Percentiles rank a stretch among this genome's conserved stretches.
Evolutionary conservation across 2,329 filamentous ascomycete genomes (phyloP).

Genomic region (Blumeria hordei): DNA sequence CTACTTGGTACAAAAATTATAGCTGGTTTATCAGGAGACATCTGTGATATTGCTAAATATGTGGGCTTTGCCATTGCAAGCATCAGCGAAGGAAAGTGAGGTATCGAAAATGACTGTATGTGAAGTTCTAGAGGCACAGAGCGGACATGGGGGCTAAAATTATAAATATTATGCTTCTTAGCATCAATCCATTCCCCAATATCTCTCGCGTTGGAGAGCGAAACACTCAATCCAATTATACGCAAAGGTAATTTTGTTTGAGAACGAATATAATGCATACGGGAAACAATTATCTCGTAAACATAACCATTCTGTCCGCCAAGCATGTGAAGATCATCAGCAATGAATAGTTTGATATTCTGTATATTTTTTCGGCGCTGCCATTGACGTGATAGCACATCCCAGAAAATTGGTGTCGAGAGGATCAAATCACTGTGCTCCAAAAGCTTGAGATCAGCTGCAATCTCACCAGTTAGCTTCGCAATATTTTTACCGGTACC

Average conservation of each 20-base stretch:
- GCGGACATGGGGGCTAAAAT: conserved; percentile 83
- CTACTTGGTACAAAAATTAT: conserved; percentile 81
- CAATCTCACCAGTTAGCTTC: conserved; percentile 82
- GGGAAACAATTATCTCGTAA: conserved; percentile 91
- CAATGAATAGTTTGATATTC: conserved; percentile 71
- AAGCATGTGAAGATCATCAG: conserved; percentile 84
- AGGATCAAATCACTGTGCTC: conserved; percentile 74
- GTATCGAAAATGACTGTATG: conserved; percentile 84
- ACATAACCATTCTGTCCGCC: conserved; percentile 69
- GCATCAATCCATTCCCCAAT: conserved; percentile 96
- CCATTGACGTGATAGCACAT: conserved; percentile 88
- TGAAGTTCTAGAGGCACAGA: conserved; percentile 79
- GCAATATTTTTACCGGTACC: conserved; percentile 72
- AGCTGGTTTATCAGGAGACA: conserved; percentile 71
- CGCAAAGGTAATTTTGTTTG: conserved; percentile 68
- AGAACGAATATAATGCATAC: conserved; percentile 87
- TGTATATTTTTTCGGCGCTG: conserved; percentile 90
- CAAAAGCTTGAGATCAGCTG: conserved; percentile 69
- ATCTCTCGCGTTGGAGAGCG: conserved; percentile 76
- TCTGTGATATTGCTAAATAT: conserved; percentile 67
- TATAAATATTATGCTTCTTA: conserved; percentile 94
- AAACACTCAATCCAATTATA: conserved; percentile 75
- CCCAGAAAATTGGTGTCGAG: conserved; percentile 87
- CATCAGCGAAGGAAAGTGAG: conserved; percentile 96
- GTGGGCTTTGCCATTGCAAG: conserved; percentile 92